phyloP scores from a whole-genome alignment of 73 alveolate species.

The Paramecium biaurelia region DNA sequence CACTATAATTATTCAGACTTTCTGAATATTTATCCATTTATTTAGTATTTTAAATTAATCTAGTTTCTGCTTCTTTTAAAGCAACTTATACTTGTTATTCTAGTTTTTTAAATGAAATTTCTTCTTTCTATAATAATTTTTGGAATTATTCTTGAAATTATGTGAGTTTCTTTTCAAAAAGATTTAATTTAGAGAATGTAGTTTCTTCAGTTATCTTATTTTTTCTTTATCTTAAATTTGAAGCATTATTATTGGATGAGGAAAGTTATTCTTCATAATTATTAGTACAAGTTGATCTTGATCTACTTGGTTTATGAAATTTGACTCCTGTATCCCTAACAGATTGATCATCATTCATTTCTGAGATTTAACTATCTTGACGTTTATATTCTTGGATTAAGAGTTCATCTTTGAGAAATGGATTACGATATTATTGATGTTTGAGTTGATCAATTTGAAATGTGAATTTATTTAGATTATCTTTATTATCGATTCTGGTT shows the following conservation, averaged over 20 bases:
- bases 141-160: neutral
- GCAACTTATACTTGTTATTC: neutral
- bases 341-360: neutral
- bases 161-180: neutral
- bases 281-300: slow-evolving; percentile 27
- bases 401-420: neutral
- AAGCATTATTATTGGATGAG: neutral
- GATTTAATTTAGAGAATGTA: neutral
- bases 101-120: neutral
- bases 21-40: neutral
- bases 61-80: neutral
- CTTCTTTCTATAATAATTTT: neutral
- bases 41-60: neutral
- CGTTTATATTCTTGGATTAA: neutral
- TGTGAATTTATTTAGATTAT: neutral
- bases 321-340: neutral
- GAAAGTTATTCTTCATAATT: neutral
- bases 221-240: neutral
- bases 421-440: neutral
- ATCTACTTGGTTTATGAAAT: slow-evolving; percentile 22
- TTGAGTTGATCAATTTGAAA: neutral
- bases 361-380: neutral
- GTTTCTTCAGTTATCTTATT: slow-evolving; percentile 2
- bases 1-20: neutral
- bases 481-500: slow-evolving; percentile 10